Percentiles rank a stretch among this genome's conserved stretches.
phyloP scores from a whole-genome alignment of 2,329 filamentous ascomycete genomes.

The Ambrosiella cleistominuta region DNA sequence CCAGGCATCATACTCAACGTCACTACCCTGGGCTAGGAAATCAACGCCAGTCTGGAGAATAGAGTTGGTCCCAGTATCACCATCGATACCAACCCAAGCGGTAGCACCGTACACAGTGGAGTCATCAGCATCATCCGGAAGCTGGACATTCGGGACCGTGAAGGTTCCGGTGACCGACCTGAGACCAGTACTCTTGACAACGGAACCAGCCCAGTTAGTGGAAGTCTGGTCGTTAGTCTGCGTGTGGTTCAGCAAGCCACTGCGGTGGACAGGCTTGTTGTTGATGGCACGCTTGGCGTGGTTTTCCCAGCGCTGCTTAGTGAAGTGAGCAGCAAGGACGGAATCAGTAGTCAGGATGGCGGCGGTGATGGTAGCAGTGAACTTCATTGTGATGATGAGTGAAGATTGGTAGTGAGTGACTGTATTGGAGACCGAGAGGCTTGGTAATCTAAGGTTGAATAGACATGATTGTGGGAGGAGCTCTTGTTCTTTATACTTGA shows the following conservation, averaged over 20 bases:
- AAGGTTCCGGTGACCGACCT: slow-evolving; percentile 18
- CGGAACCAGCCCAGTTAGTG: slow-evolving; percentile 19
- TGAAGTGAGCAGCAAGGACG: slow-evolving; percentile 5
- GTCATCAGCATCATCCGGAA: neutral
- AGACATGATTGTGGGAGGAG: too few relatives aligned
- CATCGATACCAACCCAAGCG: slow-evolving; percentile 32
- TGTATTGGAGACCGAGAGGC: too few relatives aligned
- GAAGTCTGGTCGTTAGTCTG: slow-evolving; percentile 14
- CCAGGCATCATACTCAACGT: slow-evolving; percentile 25
- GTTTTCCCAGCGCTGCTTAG: slow-evolving; percentile 3
- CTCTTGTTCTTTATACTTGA: too few relatives aligned
- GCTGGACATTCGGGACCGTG: slow-evolving; percentile 15
- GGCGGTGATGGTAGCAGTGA: neutral
- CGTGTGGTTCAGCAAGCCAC: neutral
- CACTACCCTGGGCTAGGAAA: slow-evolving; percentile 19
- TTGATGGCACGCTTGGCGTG: neutral
- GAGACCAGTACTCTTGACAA: slow-evolving; percentile 17
- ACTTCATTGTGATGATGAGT: slow-evolving; percentile 4
- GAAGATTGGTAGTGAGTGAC: too few relatives aligned
- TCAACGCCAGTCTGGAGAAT: slow-evolving; percentile 28
- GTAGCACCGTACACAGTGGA: slow-evolving; percentile 16
- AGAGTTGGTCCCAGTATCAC: slow-evolving; percentile 24
- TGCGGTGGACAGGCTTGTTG: neutral
- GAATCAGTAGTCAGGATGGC: neutral
- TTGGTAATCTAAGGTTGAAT: too few relatives aligned